Evolutionary conservation across 1,139 yeast genomes (phyloP).

Genomic region (Protomyces inundatus): DNA sequence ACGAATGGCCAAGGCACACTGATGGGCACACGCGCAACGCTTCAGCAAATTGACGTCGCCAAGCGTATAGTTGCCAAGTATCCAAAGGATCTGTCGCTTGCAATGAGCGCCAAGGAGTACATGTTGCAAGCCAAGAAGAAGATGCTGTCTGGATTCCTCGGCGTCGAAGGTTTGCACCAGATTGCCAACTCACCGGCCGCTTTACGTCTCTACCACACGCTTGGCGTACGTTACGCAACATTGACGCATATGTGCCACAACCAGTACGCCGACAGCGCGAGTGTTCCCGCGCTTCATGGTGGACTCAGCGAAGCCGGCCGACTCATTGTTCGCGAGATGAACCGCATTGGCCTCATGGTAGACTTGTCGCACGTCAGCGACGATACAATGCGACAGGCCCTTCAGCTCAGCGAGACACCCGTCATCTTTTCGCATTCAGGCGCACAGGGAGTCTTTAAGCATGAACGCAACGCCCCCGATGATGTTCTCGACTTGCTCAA

Average conservation of each 20-base stretch:
- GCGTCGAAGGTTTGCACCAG: conserved; percentile 53
- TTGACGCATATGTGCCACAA: conserved; percentile 54
- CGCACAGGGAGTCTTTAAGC: conserved; percentile 43
- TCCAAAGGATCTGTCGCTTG: conserved; percentile 43
- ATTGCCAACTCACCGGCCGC: conserved; percentile 49
- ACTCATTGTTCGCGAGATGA: conserved; percentile 45
- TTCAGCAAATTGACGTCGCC: conserved; percentile 52
- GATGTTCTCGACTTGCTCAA: conserved; percentile 44
- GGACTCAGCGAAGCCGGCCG: conserved; percentile 47
- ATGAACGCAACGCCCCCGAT: conserved; percentile 50
- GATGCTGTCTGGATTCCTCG: conserved; percentile 47
- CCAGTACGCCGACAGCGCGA: conserved; percentile 53
- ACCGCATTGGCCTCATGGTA: conserved; percentile 51
- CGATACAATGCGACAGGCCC: conserved; percentile 48
- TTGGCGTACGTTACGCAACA: conserved; percentile 52
- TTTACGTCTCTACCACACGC: conserved; percentile 46
- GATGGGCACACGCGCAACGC: conserved; percentile 48
- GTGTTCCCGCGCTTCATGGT: conserved; percentile 40
- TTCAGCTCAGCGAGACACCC: conserved; percentile 46
- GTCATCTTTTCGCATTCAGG: conserved; percentile 52
- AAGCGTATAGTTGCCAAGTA: conserved; percentile 45
- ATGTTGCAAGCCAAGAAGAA: conserved; percentile 38
- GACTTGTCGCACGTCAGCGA: conserved; percentile 52
- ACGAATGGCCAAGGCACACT: conserved; percentile 38
- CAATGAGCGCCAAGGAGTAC: conserved; percentile 43